phyloP scores from a whole-genome alignment of 345 rosid genomes.

The Draba incana region DNA sequence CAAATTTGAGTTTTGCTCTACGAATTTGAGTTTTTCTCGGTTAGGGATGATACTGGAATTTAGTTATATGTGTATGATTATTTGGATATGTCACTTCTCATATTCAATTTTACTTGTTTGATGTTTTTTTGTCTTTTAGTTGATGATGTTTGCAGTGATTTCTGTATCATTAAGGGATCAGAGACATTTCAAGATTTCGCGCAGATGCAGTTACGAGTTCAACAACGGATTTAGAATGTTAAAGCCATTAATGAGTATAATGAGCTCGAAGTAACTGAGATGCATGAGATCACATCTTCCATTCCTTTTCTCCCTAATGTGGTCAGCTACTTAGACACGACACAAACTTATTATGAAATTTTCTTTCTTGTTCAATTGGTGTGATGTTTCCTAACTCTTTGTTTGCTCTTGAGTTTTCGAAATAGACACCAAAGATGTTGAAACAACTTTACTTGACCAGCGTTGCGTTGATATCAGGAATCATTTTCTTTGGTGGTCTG shows the following conservation, averaged over 20 bases:
- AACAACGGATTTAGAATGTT: conserved; percentile 68
- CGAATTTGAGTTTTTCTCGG: too few species aligned
- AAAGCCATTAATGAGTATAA: conserved; percentile 41
- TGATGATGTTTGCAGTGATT: conserved; percentile 54
- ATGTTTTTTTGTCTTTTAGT: not conserved
- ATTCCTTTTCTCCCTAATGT: conserved; percentile 81
- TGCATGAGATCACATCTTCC: conserved; percentile 92
- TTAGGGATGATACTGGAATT: not conserved
- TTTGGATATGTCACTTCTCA: not conserved
- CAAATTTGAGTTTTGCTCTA: too few species aligned
- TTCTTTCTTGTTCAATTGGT: not conserved
- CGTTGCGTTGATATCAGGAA: conserved; percentile 66
- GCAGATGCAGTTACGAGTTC: conserved; percentile 90
- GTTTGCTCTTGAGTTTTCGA: conserved; percentile 28
- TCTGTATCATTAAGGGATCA: conserved; percentile 94
- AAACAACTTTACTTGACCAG: conserved; percentile 85
- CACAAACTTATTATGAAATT: not conserved
- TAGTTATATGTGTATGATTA: not conserved
- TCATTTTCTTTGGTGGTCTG: conserved; percentile 86
- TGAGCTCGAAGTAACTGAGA: conserved; percentile 67
- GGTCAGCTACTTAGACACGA: conserved; percentile 47
- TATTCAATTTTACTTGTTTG: not conserved
- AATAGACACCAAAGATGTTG: conserved; percentile 79
- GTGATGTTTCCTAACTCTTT: not conserved
- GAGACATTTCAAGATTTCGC: conserved; percentile 84